These are phyloP conservation scores for Noccaea bulbosa DNA, from an alignment of 345 rosid species.

Conservation along the genomic window DNA sequence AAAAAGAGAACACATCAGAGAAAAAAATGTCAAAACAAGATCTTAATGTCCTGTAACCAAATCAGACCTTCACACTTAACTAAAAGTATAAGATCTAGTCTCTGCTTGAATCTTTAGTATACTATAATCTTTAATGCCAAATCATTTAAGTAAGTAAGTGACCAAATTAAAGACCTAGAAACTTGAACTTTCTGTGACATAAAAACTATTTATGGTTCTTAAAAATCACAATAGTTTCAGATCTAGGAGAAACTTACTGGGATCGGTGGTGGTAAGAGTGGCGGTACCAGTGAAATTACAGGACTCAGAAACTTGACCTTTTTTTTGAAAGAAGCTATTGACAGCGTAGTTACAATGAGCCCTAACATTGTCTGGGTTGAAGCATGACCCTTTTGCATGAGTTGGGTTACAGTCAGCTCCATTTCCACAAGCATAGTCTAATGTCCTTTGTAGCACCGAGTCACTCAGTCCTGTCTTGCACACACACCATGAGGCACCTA, in stretches of 20 bases:
- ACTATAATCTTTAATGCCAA: background rate
- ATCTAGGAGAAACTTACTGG: conserved; percentile 49
- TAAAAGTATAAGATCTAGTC: background rate
- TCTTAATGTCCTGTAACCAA: background rate
- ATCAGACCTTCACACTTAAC: background rate
- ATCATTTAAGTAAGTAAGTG: background rate
- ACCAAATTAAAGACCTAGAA: background rate
- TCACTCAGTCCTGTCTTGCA: conserved; percentile 72
- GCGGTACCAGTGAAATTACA: conserved; percentile 90
- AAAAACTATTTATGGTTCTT: background rate
- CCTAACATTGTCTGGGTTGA: conserved; percentile 67
- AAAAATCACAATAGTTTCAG: background rate
- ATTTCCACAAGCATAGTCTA: conserved; percentile 96
- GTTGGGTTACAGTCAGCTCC: conserved; percentile 89
- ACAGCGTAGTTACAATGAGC: conserved; percentile 88
- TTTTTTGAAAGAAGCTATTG: conserved; percentile 87
- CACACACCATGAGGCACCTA: conserved; percentile 84
- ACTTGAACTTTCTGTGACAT: background rate
- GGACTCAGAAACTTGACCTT: conserved; percentile 70
- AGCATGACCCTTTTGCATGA: conserved; percentile 65
- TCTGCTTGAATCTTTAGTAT: background rate
- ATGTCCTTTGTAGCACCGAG: conserved; percentile 64
- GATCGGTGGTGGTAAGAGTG: conserved; percentile 52
- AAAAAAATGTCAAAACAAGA: conserved; percentile 6
- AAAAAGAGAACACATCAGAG: conserved; percentile 9